Percentiles rank a stretch among this genome's conserved stretches.
Conservation (phyloP, 1,284 basidiomycete genomes). For the Moniliophthora roreri region DNA sequence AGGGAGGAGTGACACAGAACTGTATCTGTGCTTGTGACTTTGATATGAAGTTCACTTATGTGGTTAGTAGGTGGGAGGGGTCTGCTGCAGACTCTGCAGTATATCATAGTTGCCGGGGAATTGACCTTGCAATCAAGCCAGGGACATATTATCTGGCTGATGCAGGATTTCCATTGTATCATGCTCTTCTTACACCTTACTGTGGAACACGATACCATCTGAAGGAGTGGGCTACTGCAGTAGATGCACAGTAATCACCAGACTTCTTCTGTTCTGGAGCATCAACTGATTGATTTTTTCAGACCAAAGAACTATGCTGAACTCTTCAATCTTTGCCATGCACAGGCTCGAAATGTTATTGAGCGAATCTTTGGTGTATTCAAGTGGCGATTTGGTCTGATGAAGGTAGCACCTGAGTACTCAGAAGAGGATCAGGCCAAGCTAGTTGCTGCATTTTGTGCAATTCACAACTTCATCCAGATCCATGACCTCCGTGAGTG, state of each 20-base stretch:
- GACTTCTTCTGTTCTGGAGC: too few species aligned
- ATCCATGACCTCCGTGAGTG: neutral
- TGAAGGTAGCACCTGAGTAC: neutral
- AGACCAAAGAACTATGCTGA: conserved; percentile 7
- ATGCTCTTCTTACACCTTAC: conserved; percentile 31
- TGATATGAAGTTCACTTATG: conserved; percentile 27
- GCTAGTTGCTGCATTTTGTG: neutral
- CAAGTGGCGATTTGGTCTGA: neutral
- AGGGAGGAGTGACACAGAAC: conserved; percentile 28
- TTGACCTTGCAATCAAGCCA: conserved; percentile 28
- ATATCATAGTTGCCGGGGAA: conserved; percentile 21
- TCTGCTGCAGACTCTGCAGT: conserved; percentile 27
- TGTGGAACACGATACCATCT: conserved; percentile 30
- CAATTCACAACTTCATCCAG: conserved; percentile 1
- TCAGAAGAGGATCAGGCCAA: neutral
- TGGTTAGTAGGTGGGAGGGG: conserved; percentile 32
- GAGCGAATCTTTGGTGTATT: neutral
- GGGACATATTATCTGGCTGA: conserved; percentile 36
- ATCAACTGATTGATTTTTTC: neutral
- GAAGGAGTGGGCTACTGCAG: conserved; percentile 33
- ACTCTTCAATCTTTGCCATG: conserved; percentile 12
- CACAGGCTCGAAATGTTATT: neutral
- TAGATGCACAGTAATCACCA: neutral
- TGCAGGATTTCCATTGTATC: conserved; percentile 35
- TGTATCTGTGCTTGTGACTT: conserved; percentile 28